Percentiles rank a stretch among this genome's conserved stretches.
Conservation (phyloP, 352 stramenopile genomes). For the Globisporangium takayamanum region DNA sequence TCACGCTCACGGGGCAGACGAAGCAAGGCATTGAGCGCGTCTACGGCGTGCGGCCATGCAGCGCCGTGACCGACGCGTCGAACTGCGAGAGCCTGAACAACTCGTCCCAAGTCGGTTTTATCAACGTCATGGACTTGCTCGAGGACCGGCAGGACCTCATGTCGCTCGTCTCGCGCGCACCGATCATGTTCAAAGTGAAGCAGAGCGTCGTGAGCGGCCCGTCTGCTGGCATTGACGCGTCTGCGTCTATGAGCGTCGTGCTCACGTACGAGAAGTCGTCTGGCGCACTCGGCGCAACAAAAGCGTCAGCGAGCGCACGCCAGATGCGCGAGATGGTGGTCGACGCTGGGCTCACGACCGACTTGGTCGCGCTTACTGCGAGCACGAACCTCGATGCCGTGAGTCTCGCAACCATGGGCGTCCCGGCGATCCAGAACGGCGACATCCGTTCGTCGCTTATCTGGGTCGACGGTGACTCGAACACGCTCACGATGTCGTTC, state of each 20-base stretch:
- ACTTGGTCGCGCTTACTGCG: slow-evolving; percentile 8
- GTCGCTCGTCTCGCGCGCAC: slow-evolving; percentile 30
- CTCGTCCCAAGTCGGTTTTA: slow-evolving; percentile 47
- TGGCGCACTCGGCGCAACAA: slow-evolving; percentile 26
- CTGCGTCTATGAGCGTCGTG: slow-evolving; percentile 31
- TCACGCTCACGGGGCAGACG: slow-evolving; percentile 29
- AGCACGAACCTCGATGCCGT: slow-evolving; percentile 34
- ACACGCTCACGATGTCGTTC: slow-evolving; percentile 68
- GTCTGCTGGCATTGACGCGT: slow-evolving; percentile 21
- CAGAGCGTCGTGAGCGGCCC: slow-evolving; percentile 60
- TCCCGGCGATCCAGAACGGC: slow-evolving; percentile 32
- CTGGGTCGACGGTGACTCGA: slow-evolving; percentile 65
- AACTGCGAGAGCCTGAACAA: slow-evolving; percentile 32
- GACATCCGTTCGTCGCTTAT: slow-evolving; percentile 64
- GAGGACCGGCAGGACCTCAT: slow-evolving; percentile 45
- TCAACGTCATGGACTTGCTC: slow-evolving; percentile 59
- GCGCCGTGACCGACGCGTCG: slow-evolving; percentile 31
- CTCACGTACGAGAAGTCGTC: slow-evolving; percentile 49
- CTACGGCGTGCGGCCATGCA: slow-evolving; percentile 39
- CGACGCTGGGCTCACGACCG: slow-evolving; percentile 20
- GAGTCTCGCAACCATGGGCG: slow-evolving; percentile 52
- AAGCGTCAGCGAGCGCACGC: slow-evolving; percentile 17
- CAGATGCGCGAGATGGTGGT: slow-evolving; percentile 38
- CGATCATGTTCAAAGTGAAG: slow-evolving; percentile 47
- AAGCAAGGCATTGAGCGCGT: slow-evolving; percentile 11